Evolutionary conservation across 73 alveolate genomes (phyloP).

Genomic region (Durusdinium trenchii): DNA sequence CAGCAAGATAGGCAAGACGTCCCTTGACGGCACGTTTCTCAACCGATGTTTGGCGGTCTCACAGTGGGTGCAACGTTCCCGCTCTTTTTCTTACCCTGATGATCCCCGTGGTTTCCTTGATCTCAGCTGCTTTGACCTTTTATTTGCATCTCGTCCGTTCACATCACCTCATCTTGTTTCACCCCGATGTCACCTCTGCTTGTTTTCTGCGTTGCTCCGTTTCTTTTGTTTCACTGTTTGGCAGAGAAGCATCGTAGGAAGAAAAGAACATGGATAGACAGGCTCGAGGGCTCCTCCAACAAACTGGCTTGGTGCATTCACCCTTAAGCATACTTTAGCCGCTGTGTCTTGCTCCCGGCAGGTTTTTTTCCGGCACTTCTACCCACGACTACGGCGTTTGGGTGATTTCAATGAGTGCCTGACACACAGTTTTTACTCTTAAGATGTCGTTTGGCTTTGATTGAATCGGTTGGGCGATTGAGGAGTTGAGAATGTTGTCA

Average conservation of each 20-base stretch:
- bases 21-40: too few relatives aligned
- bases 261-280: neutral
- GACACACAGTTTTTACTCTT: neutral
- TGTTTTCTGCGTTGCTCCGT: too few relatives aligned
- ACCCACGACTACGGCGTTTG: constrained; percentile 79
- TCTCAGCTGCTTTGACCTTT: too few relatives aligned
- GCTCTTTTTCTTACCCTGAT: too few relatives aligned
- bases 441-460: neutral
- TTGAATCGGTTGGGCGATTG: too few relatives aligned
- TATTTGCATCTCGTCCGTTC: too few relatives aligned
- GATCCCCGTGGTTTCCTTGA: too few relatives aligned
- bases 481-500: neutral
- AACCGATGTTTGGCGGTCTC: too few relatives aligned
- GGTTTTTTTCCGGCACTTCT: constrained; percentile 71
- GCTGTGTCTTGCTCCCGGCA: neutral
- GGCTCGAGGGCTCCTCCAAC: neutral
- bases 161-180: neutral
- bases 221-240: too few relatives aligned
- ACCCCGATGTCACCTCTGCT: neutral
- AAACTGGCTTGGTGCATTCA: neutral
- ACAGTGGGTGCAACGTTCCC: too few relatives aligned
- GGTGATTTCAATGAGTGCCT: constrained; percentile 75
- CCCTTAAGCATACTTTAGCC: neutral
- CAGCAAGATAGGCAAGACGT: too few relatives aligned
- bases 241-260: too few relatives aligned